Base-by-base conservation (phyloP, 805 yeast genomes). In the Candida caryicola region DNA sequence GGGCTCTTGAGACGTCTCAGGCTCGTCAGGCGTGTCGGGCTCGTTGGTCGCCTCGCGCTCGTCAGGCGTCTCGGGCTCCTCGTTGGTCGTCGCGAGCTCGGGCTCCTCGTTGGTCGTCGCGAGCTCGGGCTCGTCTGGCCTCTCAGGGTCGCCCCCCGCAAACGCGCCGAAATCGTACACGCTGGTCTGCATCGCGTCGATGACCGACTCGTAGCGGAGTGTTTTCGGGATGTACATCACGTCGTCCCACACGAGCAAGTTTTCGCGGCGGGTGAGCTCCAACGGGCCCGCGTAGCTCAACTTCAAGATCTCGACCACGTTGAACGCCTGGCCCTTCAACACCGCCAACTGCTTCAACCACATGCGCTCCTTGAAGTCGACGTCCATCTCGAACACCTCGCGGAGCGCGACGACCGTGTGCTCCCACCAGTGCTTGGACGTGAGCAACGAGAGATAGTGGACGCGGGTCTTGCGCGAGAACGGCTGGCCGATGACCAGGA, bases 301-400 rank as follows among this genome's bases (percentile, higher is more conserved):
- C 50, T 78, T 78, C 37, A 83, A 56, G 1, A 82, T 71, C 48
- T 84, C 87, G 3, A 82, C 83, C 2, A 83, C 82, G 46, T 82
- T 82, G 62, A 81, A 82, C 0, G 90, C 86, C 52, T 84, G 90
- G 0, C 90, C 91, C 52, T 83, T 83, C 51, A 83, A 51, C 2
- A 84, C 82, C 0, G 85, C 81, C 66, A 82, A 67, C 49, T 84
- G 90, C 41, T 75, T 74, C 21, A 59, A 65, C 79, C 85, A 84
- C 79, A 82, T 72, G 30, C 86, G 60, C 39, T 75, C 77, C 44
- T 74, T 79, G 55, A 81, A 83, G 40, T 81, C 85, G 0, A 69
- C 54, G 51, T 83, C 89, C 29, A 72, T 62, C 33, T 70, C 60
- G 45, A 81, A 77, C 33, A 78, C 57, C 21, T 67, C 64, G 16